Percentiles rank a stretch among this genome's conserved stretches.
Evolutionary conservation across 306 rosid species (phyloP).

Genomic region (Erythrophleum fordii): DNA sequence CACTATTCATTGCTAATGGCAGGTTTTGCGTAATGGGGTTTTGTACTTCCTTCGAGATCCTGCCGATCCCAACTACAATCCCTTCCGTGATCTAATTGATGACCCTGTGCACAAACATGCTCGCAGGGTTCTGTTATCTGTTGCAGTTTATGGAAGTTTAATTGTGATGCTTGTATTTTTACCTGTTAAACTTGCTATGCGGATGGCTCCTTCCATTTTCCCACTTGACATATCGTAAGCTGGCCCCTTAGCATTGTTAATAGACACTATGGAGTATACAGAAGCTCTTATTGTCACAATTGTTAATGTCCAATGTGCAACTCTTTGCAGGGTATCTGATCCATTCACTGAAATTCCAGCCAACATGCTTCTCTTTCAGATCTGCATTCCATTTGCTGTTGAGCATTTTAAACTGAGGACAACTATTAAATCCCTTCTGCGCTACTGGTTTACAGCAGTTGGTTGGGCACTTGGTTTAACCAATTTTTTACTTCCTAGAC

Average conservation of each 20-base stretch:
- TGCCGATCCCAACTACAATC: conserved; percentile 98
- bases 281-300: not conserved
- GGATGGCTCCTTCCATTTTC: conserved; percentile 86
- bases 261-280: conserved; percentile 13
- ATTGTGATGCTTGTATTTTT: conserved; percentile 97
- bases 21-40: conserved; percentile 98
- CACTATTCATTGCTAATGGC: conserved; percentile 35
- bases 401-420: conserved; percentile 98
- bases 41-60: conserved; percentile 97
- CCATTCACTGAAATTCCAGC: conserved; percentile 99
- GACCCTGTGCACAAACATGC: conserved; percentile 99
- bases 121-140: conserved; percentile 93
- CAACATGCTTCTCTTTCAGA: conserved; percentile 98
- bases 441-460: conserved; percentile 91
- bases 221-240: conserved; percentile 97
- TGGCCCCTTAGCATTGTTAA: conserved; percentile 26
- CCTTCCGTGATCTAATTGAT: conserved; percentile 96
- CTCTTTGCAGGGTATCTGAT: conserved; percentile 85
- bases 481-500: conserved; percentile 85
- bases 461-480: conserved; percentile 99
- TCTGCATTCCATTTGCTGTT: conserved; percentile 94
- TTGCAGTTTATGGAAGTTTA: conserved; percentile 97
- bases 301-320: conserved; percentile 33
- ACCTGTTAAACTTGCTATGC: conserved; percentile 97
- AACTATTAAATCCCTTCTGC: conserved; percentile 88